Base-by-base conservation (phyloP, 306 rosid species). In the Cajanus cajan region DNA sequence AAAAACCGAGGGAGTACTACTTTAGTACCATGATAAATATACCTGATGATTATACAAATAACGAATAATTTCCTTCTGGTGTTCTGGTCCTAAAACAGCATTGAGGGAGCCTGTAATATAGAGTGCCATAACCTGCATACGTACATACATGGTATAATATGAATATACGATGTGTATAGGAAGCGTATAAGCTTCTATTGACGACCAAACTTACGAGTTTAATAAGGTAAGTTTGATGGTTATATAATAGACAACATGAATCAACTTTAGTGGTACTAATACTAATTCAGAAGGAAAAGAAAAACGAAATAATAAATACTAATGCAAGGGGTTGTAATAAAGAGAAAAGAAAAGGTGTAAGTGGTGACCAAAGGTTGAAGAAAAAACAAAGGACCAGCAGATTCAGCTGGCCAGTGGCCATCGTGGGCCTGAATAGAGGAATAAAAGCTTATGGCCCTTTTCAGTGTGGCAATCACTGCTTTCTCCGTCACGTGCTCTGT, bases 1-100 rank as follows among this genome's bases (percentile, higher is more conserved):
- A n/a, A n/a, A n/a, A n/a, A n/a, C n/a, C n/a, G n/a, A n/a, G n/a
- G n/a, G n/a, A n/a, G n/a, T 7, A 63, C 13, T n/a, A 34, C 4
- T 16, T 62, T 7, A 33, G 24, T 15, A 15, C 34, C 15, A 33
- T 33, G 66, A 37, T 7, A 34, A 31, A 57, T 34, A 31, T 74
- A 83, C 96, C 92, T 91, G 96, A 57, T 92, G 97, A 70, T 92
- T 92, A 82, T 87, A 89, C 36, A 92, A 33, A 65, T 92, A 92
- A 11, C 96, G 91, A 74, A 88, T 64, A 57, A 82, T 81, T 83
- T 90, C 96, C 73, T 83, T 88, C 43, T 84, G 86, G 47, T 86
- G 93, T 66, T 90, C 87, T 65, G 87, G 71, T 18, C 90, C 90
- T 44, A 92, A 66, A 21, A 86, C 84, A 0, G 57, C 75, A 67